A percentile compares a stretch with the other conserved stretches of the same genome.
phyloP scores from a whole-genome alignment of 257 asterid genomes.

The Gentiana straminea region DNA sequence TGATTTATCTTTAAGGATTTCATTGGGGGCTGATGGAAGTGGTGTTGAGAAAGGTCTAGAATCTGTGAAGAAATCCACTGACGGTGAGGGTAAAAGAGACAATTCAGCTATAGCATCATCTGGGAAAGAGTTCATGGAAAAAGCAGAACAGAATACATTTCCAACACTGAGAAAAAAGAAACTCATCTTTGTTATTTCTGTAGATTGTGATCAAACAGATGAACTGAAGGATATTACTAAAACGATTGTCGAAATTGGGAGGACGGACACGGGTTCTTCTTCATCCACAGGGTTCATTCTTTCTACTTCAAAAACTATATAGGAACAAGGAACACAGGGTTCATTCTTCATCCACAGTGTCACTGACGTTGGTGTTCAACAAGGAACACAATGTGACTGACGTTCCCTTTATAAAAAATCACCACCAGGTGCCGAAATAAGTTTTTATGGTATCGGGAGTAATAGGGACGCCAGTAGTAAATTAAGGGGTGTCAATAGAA shows the following conservation, averaged over 20 bases:
- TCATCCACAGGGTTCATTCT: slow-evolving; percentile 41
- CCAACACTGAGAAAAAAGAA: slow-evolving; percentile 44
- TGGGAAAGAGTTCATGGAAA: slow-evolving; percentile 26
- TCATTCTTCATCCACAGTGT: too few relatives aligned
- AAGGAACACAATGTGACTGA: too few relatives aligned
- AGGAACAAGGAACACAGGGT: slow-evolving; percentile 5
- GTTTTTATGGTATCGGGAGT: too few relatives aligned
- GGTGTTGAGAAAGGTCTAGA: slow-evolving; percentile 16
- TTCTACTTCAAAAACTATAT: slow-evolving; percentile 46
- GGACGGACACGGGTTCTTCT: slow-evolving; percentile 18
- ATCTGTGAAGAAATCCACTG: slow-evolving; percentile 7
- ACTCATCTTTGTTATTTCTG: slow-evolving; percentile 32
- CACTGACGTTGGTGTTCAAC: too few relatives aligned
- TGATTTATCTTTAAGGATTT: slow-evolving; percentile 48
- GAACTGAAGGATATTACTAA: slow-evolving; percentile 27
- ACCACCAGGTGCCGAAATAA: too few relatives aligned
- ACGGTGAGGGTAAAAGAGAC: slow-evolving; percentile 23
- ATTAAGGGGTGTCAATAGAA: too few relatives aligned
- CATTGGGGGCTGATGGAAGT: slow-evolving; percentile 40
- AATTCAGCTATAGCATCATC: slow-evolving; percentile 23
- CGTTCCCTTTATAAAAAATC: too few relatives aligned
- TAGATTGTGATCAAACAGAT: slow-evolving; percentile 39
- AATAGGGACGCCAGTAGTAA: too few relatives aligned
- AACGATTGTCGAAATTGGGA: slow-evolving; percentile 32
- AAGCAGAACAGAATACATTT: slow-evolving; percentile 32